Evolutionary conservation across 768 basidiomycete species (phyloP), one percentile per base, ranked within the genome.

Genomic region (Hericium rajendrae): DNA sequence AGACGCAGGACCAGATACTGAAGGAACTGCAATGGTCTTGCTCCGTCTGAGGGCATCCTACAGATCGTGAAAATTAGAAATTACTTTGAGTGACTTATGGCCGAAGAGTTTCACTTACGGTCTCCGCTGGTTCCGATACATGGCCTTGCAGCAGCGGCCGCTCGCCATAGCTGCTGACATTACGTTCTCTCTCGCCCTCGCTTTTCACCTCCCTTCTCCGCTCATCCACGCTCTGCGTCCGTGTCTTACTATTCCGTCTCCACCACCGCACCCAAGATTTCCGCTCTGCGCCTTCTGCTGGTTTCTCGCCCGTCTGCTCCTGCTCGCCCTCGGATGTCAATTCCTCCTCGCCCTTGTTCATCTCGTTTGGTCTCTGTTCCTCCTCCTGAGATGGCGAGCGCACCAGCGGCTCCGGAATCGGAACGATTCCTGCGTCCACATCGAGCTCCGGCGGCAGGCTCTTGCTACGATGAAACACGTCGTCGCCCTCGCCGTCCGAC

Each of bases 211-310:
- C 26, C 54, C 39, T 48, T 6, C 38, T n/a, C n/a, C 24, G 51
- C 20, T 48, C 18, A 20, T 58, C 57, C 32, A 38, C 55, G 37
- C 40, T 64, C 59, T 24, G 56, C 53, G 38, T 18, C 12, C 52
- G 60, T 60, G 32, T 64, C 58, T 51, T 50, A 69, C 81, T 85
- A 28, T 37, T 51, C 18, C 87, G 75, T 59, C 79, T 83, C 90
- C 88, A 94, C 91, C 91, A 92, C 40, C 82, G 79, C 39, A 80
- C 81, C 91, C 89, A 92, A n/a, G 84, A 85, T 78, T 4, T 80
- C 70, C 55, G 73, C 56, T 53, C 61, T 24, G 41, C 57, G 38
- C 51, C 37, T 3, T 41, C 38, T 18, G 57, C 52, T 5, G 51
- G 39, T 15, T 28, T 18, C 40, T 20, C 18, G 59, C 59, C 64